These are phyloP conservation scores for Phlebiopsis gigantea DNA, from an alignment of 768 basidiomycete species.

Conservation along the genomic window DNA sequence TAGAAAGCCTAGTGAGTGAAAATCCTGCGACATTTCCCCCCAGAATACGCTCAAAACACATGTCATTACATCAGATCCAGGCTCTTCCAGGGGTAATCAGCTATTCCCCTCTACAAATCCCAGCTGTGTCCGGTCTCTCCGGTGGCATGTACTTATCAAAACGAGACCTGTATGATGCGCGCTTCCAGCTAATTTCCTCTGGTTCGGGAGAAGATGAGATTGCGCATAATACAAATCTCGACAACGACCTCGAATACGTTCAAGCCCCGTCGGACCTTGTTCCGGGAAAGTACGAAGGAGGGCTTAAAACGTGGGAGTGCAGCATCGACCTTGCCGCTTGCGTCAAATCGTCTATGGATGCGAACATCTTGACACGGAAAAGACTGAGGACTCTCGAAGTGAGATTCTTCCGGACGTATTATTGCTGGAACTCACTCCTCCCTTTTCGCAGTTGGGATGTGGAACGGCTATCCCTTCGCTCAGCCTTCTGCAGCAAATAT, in stretches of 20 bases:
- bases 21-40: constrained; percentile 9
- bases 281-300: constrained; percentile 91
- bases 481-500: constrained; percentile 61
- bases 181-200: constrained; percentile 86
- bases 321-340: constrained; percentile 80
- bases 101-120: constrained; percentile 66
- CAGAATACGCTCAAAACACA: too few species aligned
- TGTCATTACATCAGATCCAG: constrained; percentile 23
- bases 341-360: constrained; percentile 23
- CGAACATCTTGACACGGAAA: not conserved
- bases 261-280: constrained; percentile 87
- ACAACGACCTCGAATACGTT: constrained; percentile 52
- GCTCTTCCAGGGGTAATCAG: constrained; percentile 68
- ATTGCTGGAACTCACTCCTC: too few species aligned
- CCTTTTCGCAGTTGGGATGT: constrained; percentile 73
- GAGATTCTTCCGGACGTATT: too few species aligned
- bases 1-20: constrained; percentile 2
- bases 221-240: not conserved
- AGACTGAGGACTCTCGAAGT: constrained; percentile 20
- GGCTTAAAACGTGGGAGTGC: constrained; percentile 97
- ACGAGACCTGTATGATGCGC: constrained; percentile 90
- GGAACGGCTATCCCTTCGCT: constrained; percentile 86
- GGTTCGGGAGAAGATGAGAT: constrained; percentile 24
- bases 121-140: constrained; percentile 28
- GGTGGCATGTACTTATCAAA: constrained; percentile 44